These are phyloP conservation scores for Linanthus parryae DNA, from an alignment of 148 eudicot species.

Conservation along the genomic window DNA sequence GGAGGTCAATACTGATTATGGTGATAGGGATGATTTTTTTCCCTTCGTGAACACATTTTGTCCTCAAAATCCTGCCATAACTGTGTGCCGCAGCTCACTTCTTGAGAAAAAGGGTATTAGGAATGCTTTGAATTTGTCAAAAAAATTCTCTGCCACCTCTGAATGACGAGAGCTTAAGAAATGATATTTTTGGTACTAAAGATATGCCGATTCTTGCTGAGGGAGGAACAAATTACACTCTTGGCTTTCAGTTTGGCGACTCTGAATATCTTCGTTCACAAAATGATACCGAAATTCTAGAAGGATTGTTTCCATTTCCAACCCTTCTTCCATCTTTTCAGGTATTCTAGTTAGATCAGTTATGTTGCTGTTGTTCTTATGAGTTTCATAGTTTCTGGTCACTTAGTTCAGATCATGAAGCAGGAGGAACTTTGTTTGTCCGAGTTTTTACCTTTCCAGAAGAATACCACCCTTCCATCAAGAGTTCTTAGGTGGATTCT, in stretches of 20 bases:
- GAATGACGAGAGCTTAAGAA: constrained; percentile 67
- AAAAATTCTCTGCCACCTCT: constrained; percentile 67
- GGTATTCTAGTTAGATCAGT: constrained; percentile 44
- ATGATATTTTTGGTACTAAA: constrained; percentile 41
- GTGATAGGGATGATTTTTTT: constrained; percentile 20
- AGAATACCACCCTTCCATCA: constrained; percentile 72
- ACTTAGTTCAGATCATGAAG: constrained; percentile 18
- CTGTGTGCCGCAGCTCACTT: constrained; percentile 55
- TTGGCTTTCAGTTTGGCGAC: constrained; percentile 65
- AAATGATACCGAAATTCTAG: constrained; percentile 43
- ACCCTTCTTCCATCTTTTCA: constrained; percentile 76
- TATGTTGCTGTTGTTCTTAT: constrained; percentile 10
- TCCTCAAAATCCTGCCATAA: constrained; percentile 73
- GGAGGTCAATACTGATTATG: constrained; percentile 16
- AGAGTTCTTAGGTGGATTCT: constrained; percentile 73
- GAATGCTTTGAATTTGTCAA: constrained; percentile 54
- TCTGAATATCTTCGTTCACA: constrained; percentile 45
- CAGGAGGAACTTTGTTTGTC: constrained; percentile 79
- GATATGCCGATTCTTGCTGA: constrained; percentile 16
- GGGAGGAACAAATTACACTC: constrained; percentile 46
- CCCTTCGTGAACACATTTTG: constrained; percentile 30
- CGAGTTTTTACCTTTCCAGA: constrained; percentile 81
- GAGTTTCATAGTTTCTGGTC: constrained; percentile 5
- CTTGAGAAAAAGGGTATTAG: constrained; percentile 44
- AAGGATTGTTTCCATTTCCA: constrained; percentile 74